Percentiles rank a stretch among this genome's conserved stretches.
These are phyloP conservation scores for Xylaria sp. DNA, from an alignment of 2,329 filamentous ascomycete genomes.

Conservation along the genomic window DNA sequence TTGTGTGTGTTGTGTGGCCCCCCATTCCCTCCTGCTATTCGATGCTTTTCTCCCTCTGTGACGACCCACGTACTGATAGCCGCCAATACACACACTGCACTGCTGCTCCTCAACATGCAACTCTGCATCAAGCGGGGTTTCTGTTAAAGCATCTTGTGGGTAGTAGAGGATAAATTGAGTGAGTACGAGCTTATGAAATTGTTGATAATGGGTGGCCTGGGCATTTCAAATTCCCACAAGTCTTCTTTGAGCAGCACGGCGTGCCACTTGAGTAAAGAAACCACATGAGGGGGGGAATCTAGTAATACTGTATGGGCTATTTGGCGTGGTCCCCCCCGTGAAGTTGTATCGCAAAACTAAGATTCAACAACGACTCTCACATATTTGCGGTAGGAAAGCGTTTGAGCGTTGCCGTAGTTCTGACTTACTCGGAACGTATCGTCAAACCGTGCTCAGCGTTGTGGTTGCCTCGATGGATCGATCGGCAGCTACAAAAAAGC, in stretches of 20 bases:
- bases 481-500: slow-evolving; percentile 15
- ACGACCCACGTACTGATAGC: slow-evolving; percentile 14
- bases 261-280: not conserved
- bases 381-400: not conserved
- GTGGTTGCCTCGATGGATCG: slow-evolving; percentile 1
- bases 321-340: not conserved
- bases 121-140: slow-evolving; percentile 14
- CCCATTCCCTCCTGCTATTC: slow-evolving; percentile 4
- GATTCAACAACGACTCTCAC: not conserved
- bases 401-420: not conserved
- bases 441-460: slow-evolving; percentile 10
- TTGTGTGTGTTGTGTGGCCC: slow-evolving; percentile 16
- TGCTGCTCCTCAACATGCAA: slow-evolving; percentile 14
- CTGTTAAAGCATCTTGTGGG: slow-evolving; percentile 6
- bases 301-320: not conserved
- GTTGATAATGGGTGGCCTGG: not conserved
- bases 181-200: slow-evolving; percentile 2
- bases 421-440: slow-evolving; percentile 3
- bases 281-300: not conserved
- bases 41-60: slow-evolving; percentile 5
- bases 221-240: not conserved
- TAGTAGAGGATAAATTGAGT: not conserved
- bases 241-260: not conserved
- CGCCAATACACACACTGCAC: not conserved
- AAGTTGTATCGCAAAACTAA: not conserved